Conservation (phyloP, 208 protist species). For the Angomonas ambiguus region DNA sequence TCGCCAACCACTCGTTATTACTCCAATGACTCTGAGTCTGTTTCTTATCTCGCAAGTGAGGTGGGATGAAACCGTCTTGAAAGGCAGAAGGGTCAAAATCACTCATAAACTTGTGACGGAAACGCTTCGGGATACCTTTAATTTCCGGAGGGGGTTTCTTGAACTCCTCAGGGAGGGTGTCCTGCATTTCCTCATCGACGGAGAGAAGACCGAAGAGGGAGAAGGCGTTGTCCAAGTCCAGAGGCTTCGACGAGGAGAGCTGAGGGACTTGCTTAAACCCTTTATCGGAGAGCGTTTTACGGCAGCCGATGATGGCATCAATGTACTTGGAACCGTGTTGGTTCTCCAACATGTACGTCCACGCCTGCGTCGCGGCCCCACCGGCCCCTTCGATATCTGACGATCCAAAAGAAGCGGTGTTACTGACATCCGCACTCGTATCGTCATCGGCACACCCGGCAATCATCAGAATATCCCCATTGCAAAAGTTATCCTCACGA, state of each 20-base stretch:
- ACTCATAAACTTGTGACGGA: constrained; percentile 5
- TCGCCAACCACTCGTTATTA: not conserved
- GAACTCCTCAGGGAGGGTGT: constrained; percentile 58
- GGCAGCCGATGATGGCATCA: constrained; percentile 46
- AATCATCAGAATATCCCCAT: constrained; percentile 87
- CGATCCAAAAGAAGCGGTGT: constrained; percentile 16
- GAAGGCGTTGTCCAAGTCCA: constrained; percentile 87
- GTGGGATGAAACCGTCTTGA: not conserved
- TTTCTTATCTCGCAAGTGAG: not conserved
- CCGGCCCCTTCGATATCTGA: constrained; percentile 39
- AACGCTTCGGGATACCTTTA: constrained; percentile 7
- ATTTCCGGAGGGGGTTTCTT: constrained; percentile 21
- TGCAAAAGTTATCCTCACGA: constrained; percentile 65
- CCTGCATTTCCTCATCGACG: constrained; percentile 42
- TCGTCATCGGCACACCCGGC: constrained; percentile 82
- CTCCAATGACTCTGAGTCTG: not conserved
- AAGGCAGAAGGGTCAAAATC: constrained; percentile 4
- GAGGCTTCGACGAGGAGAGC: constrained; percentile 82
- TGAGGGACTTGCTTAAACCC: constrained; percentile 86
- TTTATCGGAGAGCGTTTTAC: constrained; percentile 66
- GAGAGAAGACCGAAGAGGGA: constrained; percentile 83
- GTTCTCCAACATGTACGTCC: constrained; percentile 66
- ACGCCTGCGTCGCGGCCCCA: constrained; percentile 76
- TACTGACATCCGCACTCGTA: constrained; percentile 68
- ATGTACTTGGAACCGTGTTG: constrained; percentile 23